phyloP scores from a whole-genome alignment of 768 basidiomycete species.

The Tephrocybe sp. region DNA sequence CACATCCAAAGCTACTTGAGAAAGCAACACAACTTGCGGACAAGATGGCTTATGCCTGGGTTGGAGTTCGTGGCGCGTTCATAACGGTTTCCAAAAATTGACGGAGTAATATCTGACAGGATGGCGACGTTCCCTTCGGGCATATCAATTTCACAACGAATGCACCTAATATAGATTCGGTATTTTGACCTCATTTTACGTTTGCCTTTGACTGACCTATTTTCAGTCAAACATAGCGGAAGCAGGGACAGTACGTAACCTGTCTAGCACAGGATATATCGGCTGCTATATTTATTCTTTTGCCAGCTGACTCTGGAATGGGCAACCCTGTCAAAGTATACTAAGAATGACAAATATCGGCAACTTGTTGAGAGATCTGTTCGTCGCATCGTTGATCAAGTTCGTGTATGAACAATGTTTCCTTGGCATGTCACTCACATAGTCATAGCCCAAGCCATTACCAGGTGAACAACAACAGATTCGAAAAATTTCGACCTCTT shows the following conservation, averaged over 20 bases:
- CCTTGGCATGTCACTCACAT: not conserved
- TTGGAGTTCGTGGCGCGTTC: conserved; percentile 38
- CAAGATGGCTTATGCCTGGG: conserved; percentile 61
- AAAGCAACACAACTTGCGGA: conserved; percentile 64
- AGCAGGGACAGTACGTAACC: conserved; percentile 45
- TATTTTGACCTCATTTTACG: conserved; percentile 7
- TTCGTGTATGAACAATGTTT: conserved; percentile 14
- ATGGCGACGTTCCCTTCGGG: conserved; percentile 40
- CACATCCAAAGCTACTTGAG: conserved; percentile 46
- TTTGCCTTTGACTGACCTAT: not conserved
- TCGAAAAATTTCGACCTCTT: conserved; percentile 35
- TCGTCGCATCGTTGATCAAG: conserved; percentile 44
- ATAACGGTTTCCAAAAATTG: not conserved
- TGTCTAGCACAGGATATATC: not conserved
- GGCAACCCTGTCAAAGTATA: conserved; percentile 50
- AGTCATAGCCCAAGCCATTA: conserved; percentile 31
- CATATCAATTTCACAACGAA: conserved; percentile 43
- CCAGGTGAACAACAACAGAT: conserved; percentile 18
- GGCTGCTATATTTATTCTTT: not conserved
- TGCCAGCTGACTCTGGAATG: conserved; percentile 58
- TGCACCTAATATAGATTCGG: conserved; percentile 31
- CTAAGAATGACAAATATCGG: conserved; percentile 58
- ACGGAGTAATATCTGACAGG: conserved; percentile 21
- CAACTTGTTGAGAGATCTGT: conserved; percentile 50
- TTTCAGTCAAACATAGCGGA: conserved; percentile 50